phyloP scores from a whole-genome alignment of 257 asterid species.

The Capsicum rhomboideum region DNA sequence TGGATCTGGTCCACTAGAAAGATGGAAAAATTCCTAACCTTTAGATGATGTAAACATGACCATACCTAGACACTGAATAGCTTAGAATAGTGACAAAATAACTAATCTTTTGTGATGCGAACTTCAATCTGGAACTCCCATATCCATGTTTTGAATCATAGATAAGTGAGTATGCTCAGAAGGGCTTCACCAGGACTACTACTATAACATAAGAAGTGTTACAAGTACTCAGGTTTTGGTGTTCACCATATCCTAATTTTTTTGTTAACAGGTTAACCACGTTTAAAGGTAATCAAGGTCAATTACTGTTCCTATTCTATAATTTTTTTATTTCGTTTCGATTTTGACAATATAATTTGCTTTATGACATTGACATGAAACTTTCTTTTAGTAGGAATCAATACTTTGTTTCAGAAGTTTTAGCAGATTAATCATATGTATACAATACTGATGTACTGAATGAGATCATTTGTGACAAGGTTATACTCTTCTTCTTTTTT shows the following conservation, averaged over 20 bases:
- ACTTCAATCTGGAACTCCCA: background rate
- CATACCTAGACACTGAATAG: background rate
- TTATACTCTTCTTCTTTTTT: too few species aligned
- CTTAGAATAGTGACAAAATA: background rate
- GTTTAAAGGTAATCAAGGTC: background rate
- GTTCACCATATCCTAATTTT: background rate
- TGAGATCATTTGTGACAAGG: too few species aligned
- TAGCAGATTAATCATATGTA: too few species aligned
- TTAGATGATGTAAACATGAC: background rate
- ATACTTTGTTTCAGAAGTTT: too few species aligned
- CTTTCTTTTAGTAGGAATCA: background rate
- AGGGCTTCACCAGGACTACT: too few species aligned
- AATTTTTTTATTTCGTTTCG: background rate
- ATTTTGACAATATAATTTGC: background rate
- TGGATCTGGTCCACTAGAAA: background rate
- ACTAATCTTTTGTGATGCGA: background rate
- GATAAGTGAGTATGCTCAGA: background rate
- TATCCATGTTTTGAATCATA: background rate
- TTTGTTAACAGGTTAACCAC: background rate
- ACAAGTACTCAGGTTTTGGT: too few species aligned
- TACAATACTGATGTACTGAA: too few species aligned
- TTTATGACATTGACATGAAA: background rate
- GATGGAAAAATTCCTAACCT: background rate
- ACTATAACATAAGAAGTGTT: too few species aligned
- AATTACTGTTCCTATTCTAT: too few species aligned